These are phyloP conservation scores for Dictyostelium discoideum DNA, from an alignment of 78 protist genomes.

Conservation along the genomic window DNA sequence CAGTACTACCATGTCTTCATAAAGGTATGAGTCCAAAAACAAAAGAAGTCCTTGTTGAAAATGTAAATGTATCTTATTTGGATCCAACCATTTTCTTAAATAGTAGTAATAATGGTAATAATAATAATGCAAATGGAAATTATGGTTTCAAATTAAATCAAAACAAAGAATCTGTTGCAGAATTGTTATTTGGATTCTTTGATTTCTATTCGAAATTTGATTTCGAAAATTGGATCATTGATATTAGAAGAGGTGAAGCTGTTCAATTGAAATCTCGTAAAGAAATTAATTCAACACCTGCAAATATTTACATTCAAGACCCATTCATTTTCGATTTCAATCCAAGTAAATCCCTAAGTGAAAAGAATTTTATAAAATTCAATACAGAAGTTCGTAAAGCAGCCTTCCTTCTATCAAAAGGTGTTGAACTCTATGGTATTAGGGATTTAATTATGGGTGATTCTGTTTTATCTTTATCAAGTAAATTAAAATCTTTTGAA, in stretches of 20 bases:
- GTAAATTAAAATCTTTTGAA: slow-evolving; percentile 8
- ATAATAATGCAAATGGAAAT: background rate
- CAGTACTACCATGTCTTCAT: slow-evolving; percentile 36
- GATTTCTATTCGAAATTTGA: slow-evolving; percentile 6
- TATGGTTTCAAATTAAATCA: background rate
- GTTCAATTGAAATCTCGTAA: background rate
- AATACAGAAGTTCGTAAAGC: background rate
- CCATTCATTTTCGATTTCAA: slow-evolving; percentile 16
- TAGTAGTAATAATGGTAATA: background rate
- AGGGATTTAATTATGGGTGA: background rate
- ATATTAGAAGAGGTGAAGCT: background rate
- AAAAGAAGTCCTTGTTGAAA: background rate
- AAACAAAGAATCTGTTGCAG: background rate
- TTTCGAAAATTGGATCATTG: background rate
- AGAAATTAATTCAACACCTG: background rate
- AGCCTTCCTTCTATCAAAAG: background rate
- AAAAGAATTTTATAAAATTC: background rate
- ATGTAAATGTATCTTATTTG: background rate
- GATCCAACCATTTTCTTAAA: background rate
- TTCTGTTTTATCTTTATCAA: background rate
- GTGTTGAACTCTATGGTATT: background rate
- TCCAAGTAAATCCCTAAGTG: background rate
- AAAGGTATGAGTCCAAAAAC: background rate
- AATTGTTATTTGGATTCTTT: slow-evolving; percentile 25
- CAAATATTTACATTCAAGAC: slow-evolving; percentile 21